Base-by-base conservation (phyloP, 2,329 filamentous ascomycete genomes). In the Leptosphaerulina australis region DNA sequence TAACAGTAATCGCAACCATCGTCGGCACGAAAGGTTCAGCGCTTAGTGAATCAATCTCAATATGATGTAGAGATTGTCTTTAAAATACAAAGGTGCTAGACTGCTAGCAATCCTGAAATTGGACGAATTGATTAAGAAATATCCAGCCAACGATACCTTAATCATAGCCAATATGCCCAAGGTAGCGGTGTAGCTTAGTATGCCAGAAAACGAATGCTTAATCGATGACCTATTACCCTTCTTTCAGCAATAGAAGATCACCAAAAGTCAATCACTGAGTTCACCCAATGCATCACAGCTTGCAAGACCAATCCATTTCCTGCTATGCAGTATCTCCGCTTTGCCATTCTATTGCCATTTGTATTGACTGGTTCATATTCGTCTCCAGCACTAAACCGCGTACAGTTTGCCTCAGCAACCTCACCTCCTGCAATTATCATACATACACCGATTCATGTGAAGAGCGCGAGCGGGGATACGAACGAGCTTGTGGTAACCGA, bases 281-380 rank as follows among this genome's bases (percentile, higher is more conserved):
- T n/a, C n/a, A n/a, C 53, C 56, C 56, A 46, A 59, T 22, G 56
- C 24, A 20, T 53, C 40, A 17, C 56, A 47, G 38, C 56, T 59
- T 5, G 56, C 53, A 14, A n/a, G 26, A 18, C 56, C 53, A 4
- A 59, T 43, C 6, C 38, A 29, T 22, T 51, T 40, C 36, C 56
- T 52, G n/a, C 56, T 39, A 7, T 39, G 14, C 2, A 59, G 35
- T 15, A 12, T 41, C 7, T 30, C 15, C 6, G 53, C 14, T 24
- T 37, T 54, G 1, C 35, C 18, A 22, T 43, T 52, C 53, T 48
- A 57, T 7, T 55, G 44, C 53, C 50, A 59, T 34, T 59, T 59
- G 3, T 33, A 48, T 28, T 57, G 56, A 21, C 56, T 57, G 24
- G 55, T 59, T 12, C 53, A 49, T 58, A n/a, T 17, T 15, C 6